Conservation (phyloP, 2,329 filamentous ascomycete species). For the Sporothrix protearum region DNA sequence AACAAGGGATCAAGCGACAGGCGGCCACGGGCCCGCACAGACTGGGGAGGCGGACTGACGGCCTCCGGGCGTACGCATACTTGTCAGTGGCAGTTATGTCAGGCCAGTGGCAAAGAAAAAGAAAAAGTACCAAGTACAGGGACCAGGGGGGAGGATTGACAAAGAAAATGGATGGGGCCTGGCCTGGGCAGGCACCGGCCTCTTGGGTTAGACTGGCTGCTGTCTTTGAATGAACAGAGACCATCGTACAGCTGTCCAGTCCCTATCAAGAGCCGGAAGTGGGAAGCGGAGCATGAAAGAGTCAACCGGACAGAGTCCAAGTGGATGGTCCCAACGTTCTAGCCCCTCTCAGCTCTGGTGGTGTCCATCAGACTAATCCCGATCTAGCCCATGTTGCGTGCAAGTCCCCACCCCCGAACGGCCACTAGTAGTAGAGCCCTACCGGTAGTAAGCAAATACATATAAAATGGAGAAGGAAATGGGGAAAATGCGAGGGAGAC, state of each 20-base stretch:
- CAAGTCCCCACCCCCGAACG: constrained; percentile 3
- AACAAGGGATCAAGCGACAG: constrained; percentile 6
- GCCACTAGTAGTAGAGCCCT: not conserved
- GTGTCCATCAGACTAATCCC: not conserved
- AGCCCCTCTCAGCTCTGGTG: not conserved
- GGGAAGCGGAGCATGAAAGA: not conserved
- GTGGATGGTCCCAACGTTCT: not conserved
- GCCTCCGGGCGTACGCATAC: not conserved
- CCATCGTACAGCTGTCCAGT: not conserved
- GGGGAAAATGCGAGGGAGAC: constrained; percentile 1
- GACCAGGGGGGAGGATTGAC: not conserved
- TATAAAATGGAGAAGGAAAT: not conserved
- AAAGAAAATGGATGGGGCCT: not conserved
- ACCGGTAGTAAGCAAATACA: constrained; percentile 5
- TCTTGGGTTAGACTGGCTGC: not conserved
- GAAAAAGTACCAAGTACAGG: not conserved
- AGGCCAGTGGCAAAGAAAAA: not conserved
- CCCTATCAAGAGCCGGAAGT: not conserved
- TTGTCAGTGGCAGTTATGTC: not conserved
- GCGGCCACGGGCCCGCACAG: not conserved
- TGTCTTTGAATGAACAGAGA: no score
- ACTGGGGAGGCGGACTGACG: not conserved
- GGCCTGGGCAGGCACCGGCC: not conserved
- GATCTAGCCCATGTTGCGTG: not conserved
- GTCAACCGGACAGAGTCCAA: not conserved